These are phyloP conservation scores for Citrullus colocynthis DNA, from an alignment of 306 rosid genomes.

Conservation along the genomic window DNA sequence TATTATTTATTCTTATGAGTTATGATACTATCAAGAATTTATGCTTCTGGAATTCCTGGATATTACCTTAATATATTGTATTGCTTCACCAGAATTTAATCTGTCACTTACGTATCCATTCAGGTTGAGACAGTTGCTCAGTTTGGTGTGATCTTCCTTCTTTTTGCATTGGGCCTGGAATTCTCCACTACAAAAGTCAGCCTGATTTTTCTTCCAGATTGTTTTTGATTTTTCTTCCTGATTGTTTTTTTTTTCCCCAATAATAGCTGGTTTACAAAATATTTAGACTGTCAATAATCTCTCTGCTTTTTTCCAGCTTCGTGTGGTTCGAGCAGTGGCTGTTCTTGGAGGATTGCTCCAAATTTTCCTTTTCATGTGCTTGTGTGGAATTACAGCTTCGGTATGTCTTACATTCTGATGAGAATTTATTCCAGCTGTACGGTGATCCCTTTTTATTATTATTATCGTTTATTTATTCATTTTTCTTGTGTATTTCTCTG, in stretches of 20 bases:
- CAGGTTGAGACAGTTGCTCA: slow-evolving; percentile 99
- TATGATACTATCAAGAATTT: background rate
- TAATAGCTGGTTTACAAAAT: background rate
- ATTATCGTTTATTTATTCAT: no score
- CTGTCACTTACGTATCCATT: slow-evolving; percentile 2
- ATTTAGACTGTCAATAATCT: background rate
- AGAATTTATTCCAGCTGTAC: background rate
- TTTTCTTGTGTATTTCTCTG: background rate
- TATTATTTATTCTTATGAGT: background rate
- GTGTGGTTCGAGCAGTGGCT: slow-evolving; percentile 87
- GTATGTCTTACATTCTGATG: slow-evolving; percentile 37
- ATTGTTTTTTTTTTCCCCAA: background rate
- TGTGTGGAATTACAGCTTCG: slow-evolving; percentile 77
- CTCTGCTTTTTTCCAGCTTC: slow-evolving; percentile 34
- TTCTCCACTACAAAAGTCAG: slow-evolving; percentile 75
- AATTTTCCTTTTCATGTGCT: slow-evolving; percentile 80
- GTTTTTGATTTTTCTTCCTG: background rate
- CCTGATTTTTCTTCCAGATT: background rate
- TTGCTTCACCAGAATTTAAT: background rate
- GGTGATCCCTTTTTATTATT: background rate
- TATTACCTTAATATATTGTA: background rate
- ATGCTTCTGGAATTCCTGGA: background rate
- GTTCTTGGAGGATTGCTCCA: slow-evolving; percentile 93
- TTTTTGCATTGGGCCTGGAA: slow-evolving; percentile 89
- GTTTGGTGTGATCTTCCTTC: slow-evolving; percentile 96